These are phyloP conservation scores for Neonothopanus nambi DNA, from an alignment of 1,284 basidiomycete species.

Conservation along the genomic window DNA sequence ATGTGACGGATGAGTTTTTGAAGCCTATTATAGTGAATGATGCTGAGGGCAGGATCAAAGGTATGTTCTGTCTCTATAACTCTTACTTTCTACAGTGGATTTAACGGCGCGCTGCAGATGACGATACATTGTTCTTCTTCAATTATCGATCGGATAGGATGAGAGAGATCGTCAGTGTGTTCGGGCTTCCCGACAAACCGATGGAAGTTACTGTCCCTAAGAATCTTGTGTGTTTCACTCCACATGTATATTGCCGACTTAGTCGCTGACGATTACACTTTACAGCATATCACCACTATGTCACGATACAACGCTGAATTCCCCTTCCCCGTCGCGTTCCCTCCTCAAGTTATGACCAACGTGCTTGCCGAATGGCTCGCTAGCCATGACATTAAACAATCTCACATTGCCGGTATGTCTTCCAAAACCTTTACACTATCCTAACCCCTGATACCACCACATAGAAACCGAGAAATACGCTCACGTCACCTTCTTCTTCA, in stretches of 20 bases:
- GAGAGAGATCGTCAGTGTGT: slow-evolving; percentile 75
- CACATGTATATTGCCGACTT: not conserved
- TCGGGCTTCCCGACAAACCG: slow-evolving; percentile 81
- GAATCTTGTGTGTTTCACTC: slow-evolving; percentile 55
- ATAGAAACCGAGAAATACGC: slow-evolving; percentile 93
- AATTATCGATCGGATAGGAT: slow-evolving; percentile 95
- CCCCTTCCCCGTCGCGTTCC: slow-evolving; percentile 86
- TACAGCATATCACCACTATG: slow-evolving; percentile 86
- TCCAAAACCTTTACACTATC: not conserved
- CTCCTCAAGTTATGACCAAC: slow-evolving; percentile 87
- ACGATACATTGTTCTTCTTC: slow-evolving; percentile 61
- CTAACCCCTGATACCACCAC: slow-evolving; percentile 4
- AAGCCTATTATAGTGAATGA: slow-evolving; percentile 89
- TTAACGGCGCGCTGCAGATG: slow-evolving; percentile 10
- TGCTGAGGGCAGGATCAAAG: slow-evolving; percentile 77
- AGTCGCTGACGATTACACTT: not conserved
- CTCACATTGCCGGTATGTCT: slow-evolving; percentile 75
- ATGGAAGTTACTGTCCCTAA: slow-evolving; percentile 83
- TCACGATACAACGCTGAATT: slow-evolving; percentile 90
- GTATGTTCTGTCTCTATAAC: slow-evolving; percentile 41
- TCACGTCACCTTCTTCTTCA: slow-evolving; percentile 96
- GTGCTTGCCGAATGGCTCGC: slow-evolving; percentile 89
- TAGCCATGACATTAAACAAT: slow-evolving; percentile 78
- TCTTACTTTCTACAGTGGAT: not conserved
- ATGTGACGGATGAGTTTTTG: slow-evolving; percentile 90